These are phyloP conservation scores for Apodospora peruviana DNA, from an alignment of 495 filamentous ascomycete genomes.

Conservation along the genomic window DNA sequence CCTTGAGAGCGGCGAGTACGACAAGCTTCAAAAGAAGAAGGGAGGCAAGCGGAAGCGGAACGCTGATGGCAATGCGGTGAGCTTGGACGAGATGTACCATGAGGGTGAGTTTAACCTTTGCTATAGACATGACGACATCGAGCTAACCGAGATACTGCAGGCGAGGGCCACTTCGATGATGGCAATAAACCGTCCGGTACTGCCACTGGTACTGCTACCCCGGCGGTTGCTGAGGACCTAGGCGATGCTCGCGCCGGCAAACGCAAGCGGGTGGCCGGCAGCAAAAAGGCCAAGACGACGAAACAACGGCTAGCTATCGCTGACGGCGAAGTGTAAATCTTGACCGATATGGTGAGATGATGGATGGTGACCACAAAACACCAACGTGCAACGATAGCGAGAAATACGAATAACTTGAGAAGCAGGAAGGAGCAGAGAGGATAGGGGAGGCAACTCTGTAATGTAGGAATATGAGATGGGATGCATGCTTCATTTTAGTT, in stretches of 20 bases:
- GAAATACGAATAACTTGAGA: no score
- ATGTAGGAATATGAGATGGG: no score
- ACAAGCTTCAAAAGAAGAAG: constrained; percentile 66
- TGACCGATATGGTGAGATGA: no score
- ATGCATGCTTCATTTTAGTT: no score
- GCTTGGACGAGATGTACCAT: constrained; percentile 95
- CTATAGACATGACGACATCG: neutral
- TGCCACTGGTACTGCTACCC: constrained; percentile 80
- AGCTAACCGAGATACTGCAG: constrained; percentile 38
- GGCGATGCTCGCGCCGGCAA: constrained; percentile 44
- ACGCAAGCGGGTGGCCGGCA: constrained; percentile 50
- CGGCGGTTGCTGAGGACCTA: constrained; percentile 56
- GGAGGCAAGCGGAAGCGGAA: constrained; percentile 41
- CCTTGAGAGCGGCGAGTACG: constrained; percentile 52
- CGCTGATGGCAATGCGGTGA: constrained; percentile 42
- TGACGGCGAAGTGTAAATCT: constrained; percentile 72
- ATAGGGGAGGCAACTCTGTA: no score
- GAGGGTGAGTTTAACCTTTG: constrained; percentile 62
- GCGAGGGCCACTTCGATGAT: constrained; percentile 92
- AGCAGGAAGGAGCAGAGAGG: no score
- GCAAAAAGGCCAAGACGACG: constrained; percentile 86
- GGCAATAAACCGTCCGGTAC: constrained; percentile 70
- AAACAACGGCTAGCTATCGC: constrained; percentile 85
- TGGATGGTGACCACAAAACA: no score
- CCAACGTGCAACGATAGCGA: no score